A percentile compares a stretch with the other conserved stretches of the same genome.
These are phyloP conservation scores for Adenanthera pavonina DNA, from an alignment of 306 rosid genomes.

Conservation along the genomic window DNA sequence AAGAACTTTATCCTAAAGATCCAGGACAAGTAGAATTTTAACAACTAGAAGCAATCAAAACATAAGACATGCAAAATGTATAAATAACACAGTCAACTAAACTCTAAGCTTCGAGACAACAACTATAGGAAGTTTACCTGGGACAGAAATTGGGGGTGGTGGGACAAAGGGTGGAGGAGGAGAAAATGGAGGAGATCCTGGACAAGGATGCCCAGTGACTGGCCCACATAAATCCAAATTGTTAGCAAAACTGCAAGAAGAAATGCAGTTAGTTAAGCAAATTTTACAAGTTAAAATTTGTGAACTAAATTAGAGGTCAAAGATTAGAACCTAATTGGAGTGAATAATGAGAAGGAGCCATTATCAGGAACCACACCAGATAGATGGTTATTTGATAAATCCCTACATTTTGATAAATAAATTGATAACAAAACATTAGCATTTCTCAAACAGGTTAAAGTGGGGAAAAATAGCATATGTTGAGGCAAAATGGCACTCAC, in stretches of 20 bases:
- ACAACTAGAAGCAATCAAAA: constrained; percentile 1
- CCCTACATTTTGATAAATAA: constrained; percentile 60
- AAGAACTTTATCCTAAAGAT: background rate
- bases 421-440: constrained; percentile 18
- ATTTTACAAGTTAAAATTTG: constrained; percentile 22
- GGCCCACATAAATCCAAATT: constrained; percentile 94
- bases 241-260: constrained; percentile 87
- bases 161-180: constrained; percentile 99
- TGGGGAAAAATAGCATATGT: constrained; percentile 4
- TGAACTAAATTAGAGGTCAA: constrained; percentile 27
- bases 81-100: constrained; percentile 18
- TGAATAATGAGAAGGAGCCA: constrained; percentile 96
- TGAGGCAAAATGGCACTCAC: constrained; percentile 64
- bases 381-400: constrained; percentile 88
- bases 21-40: background rate
- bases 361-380: constrained; percentile 95
- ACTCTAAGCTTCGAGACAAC: constrained; percentile 9
- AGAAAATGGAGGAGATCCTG: constrained; percentile 98
- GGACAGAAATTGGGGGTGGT: constrained; percentile 82
- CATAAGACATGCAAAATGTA: background rate
- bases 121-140: constrained; percentile 65
- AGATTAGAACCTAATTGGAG: constrained; percentile 85
- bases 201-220: constrained; percentile 98
- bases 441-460: constrained; percentile 20
- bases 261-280: constrained; percentile 34